Evolutionary conservation across 2,329 filamentous ascomycete species (phyloP).

Genomic region (Huntiella decipiens): DNA sequence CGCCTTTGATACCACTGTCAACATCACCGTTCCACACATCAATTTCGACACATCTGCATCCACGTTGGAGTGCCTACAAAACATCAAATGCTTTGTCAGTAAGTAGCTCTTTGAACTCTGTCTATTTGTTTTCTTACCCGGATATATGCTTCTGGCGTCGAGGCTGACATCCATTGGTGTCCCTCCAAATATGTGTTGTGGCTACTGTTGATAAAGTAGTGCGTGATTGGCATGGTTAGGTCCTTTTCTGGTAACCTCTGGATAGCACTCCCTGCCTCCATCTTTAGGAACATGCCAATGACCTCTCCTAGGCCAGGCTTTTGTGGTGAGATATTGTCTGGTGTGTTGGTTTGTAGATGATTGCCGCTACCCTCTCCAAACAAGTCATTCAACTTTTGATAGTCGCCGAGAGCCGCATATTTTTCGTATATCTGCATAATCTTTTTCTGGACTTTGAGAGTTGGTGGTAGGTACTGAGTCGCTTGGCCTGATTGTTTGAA

Average conservation of each 20-base stretch:
- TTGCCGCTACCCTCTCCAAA: background rate
- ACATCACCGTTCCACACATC: conserved; percentile 74
- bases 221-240: conserved; percentile 50
- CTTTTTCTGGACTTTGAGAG: conserved; percentile 5
- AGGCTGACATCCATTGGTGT: conserved; percentile 63
- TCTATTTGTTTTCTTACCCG: conserved; percentile 32
- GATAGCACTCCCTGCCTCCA: conserved; percentile 19
- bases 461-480: conserved; percentile 4
- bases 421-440: conserved; percentile 6
- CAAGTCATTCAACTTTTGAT: background rate
- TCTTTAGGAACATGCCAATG: conserved; percentile 6
- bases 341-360: background rate
- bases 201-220: conserved; percentile 88
- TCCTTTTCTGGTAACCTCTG: conserved; percentile 30
- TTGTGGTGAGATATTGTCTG: background rate
- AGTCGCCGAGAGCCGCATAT: background rate
- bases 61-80: conserved; percentile 46
- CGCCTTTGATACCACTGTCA: conserved; percentile 26
- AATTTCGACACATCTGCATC: conserved; percentile 83
- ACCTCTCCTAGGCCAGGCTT: background rate
- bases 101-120: background rate
- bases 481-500: background rate
- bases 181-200: conserved; percentile 88
- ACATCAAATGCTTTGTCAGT: background rate
- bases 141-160: conserved; percentile 60